A percentile compares a stretch with the other conserved stretches of the same genome.
phyloP scores from a whole-genome alignment of 352 stramenopile genomes.

The Peronosclerospora sorghi region DNA sequence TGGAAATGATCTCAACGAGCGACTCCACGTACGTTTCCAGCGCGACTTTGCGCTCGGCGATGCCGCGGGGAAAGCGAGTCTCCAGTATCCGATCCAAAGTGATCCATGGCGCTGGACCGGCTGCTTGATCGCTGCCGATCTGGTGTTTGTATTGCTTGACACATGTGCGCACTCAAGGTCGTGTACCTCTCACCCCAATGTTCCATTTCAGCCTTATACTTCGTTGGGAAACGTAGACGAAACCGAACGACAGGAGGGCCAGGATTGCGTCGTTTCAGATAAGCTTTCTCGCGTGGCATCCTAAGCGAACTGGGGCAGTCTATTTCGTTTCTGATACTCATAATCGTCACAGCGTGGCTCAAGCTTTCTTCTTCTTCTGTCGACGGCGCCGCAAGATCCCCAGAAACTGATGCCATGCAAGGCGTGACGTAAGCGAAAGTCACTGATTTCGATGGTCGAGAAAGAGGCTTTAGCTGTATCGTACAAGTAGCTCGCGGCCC shows the following conservation, averaged over 20 bases:
- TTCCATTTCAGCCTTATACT: conserved; percentile 88
- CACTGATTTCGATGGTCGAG: conserved; percentile 74
- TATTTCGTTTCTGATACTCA: too few species aligned
- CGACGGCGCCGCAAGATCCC: conserved; percentile 49
- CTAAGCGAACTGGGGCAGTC: too few species aligned
- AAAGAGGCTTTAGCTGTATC: conserved; percentile 78
- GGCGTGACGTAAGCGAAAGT: conserved; percentile 54
- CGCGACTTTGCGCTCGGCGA: too few species aligned
- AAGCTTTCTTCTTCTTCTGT: too few species aligned
- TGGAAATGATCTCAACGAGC: too few species aligned
- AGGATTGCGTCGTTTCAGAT: conserved; percentile 79
- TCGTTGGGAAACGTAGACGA: conserved; percentile 82
- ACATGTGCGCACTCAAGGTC: conserved; percentile 36
- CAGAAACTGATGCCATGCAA: conserved; percentile 61
- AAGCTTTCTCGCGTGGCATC: conserved; percentile 38
- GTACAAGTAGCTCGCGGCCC: conserved; percentile 26
- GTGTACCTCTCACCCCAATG: conserved; percentile 87
- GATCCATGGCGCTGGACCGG: too few species aligned
- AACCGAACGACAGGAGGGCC: conserved; percentile 79
- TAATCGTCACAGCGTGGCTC: too few species aligned
- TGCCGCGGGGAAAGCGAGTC: too few species aligned
- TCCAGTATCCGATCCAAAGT: too few species aligned
- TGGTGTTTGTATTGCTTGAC: too few species aligned
- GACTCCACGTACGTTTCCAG: too few species aligned
- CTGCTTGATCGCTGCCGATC: too few species aligned